Evolutionary conservation across 805 yeast genomes (phyloP), one percentile per base, ranked within the genome.

Genomic region (Pichia scutulata): DNA sequence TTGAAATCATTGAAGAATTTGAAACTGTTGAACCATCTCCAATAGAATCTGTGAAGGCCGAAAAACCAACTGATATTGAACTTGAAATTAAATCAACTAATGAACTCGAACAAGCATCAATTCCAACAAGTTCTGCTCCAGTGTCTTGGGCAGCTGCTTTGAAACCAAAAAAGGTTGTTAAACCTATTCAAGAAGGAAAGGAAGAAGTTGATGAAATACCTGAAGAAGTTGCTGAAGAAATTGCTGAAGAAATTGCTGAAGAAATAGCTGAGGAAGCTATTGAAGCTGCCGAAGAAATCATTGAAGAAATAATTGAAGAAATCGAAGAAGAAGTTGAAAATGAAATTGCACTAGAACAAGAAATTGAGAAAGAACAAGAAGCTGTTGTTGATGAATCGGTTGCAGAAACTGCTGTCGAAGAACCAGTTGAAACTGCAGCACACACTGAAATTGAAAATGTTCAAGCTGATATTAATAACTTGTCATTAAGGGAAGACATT

Each of bases 331-430:
- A 24, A 33, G 43, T 44, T 41, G 7, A 21, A 18, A 7, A 25
- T 2, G 44, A 41, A 25, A 23, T 22, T 12, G 42, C 53, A 28
- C 49, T 64, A 21, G 60, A 66, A 42, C 68, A 70, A 65, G n/a
- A n/a, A n/a, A n/a, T n/a, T n/a, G n/a, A n/a, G n/a, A 74, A 76
- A 57, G 71, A 70, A 49, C 60, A 66, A 22, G 55, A 52, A 18
- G 51, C 52, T 14, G 55, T 55, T 36, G 23, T n/a, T n/a, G n/a
- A n/a, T n/a, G n/a, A n/a, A n/a, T n/a, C n/a, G n/a, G n/a, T n/a
- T n/a, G n/a, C n/a, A n/a, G n/a, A n/a, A n/a, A n/a, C 37, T 16
- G 55, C 44, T 41, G 41, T 9, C 5, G 49, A 43, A 43, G 53
- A 66, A 25, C 55, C 54, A 19, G 53, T 52, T 14, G 60, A 37